Evolutionary conservation across 1,284 basidiomycete genomes (phyloP).

Genomic region (Ustilago shanxiensis): DNA sequence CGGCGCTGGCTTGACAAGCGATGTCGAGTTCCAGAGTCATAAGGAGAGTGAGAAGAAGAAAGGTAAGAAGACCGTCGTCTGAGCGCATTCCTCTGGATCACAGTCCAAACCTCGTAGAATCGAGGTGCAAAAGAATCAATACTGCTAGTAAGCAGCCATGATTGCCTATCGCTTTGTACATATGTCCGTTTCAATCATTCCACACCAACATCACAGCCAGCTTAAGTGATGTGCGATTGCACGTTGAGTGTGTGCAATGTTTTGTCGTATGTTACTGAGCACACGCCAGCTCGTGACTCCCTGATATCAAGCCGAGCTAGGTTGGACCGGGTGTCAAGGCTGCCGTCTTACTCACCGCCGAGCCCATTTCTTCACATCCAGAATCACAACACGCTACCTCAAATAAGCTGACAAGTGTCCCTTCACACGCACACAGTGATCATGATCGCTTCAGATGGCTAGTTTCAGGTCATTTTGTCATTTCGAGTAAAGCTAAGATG

Average conservation of each 20-base stretch:
- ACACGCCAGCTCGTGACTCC: no score
- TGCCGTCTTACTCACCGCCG: no score
- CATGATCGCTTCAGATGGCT: neutral
- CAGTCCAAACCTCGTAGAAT: neutral
- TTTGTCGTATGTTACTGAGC: no score
- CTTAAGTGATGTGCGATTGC: neutral
- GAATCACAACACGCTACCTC: no score
- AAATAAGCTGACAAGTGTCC: no score
- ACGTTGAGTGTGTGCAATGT: no score
- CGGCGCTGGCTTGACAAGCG: slow-evolving; percentile 75
- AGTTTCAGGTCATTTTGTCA: slow-evolving; percentile 15
- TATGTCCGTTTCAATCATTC: neutral
- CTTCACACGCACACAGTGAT: no score
- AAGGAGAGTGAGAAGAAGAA: slow-evolving; percentile 86
- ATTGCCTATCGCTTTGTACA: neutral
- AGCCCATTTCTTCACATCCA: no score
- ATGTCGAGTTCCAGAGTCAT: slow-evolving; percentile 68
- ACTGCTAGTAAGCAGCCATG: neutral
- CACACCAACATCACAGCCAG: neutral
- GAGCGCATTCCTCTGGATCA: neutral
- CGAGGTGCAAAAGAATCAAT: neutral
- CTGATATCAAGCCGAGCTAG: no score
- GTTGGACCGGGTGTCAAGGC: no score
- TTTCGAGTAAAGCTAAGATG: slow-evolving; percentile 3
- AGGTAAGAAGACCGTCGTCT: slow-evolving; percentile 77